Evolutionary conservation across 1,284 basidiomycete species (phyloP), one percentile per base, ranked within the genome.

Genomic region (Tilletia indica): DNA sequence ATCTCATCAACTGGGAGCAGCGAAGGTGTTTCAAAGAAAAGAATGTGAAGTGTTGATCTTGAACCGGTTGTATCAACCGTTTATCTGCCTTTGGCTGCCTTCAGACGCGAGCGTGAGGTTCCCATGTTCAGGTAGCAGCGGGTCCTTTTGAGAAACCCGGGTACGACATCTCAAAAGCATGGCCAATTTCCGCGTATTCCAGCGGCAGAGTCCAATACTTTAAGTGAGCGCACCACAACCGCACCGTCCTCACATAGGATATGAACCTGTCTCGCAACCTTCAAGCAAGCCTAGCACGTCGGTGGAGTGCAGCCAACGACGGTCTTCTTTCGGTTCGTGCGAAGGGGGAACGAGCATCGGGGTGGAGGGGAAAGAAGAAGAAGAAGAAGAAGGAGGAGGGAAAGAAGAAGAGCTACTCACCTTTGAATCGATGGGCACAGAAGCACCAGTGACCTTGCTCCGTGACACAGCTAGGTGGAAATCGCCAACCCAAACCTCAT

Each of bases 1-100:
- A 68, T 38, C n/a, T 19, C 67, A 21, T 47, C 16, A 6, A 54
- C 70, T 68, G 21, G 34, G 66, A 25, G 45, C 47, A 64, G 58
- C 16, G 66, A 63, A 58, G 70, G 70, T 71, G 70, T 71, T 71
- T 71, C 70, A 63, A 45, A 34, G 48, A 68, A 68, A 64, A 61
- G 34, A 48, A 19, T 14, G 25, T 31, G 12, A 31, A 69, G 19
- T 12, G 12, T 70, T 45, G 38, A 49, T 70, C 14, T 72, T 36
- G 71, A 63, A 66, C 71, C 16, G 39, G 19, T 42, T 36, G 71
- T 72, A 72, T 72, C 71, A 67, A 58, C 67, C 67, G 49, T 47
- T 31, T 39, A 11, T 39, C 63, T 39, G 36, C 56, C 56, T 8
- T 9, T 61, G 56, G 14, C 56, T 34, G 56, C 31, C 36, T 14